Base-by-base conservation (phyloP, 2,329 filamentous ascomycete genomes). In the Mariannaea elegans region DNA sequence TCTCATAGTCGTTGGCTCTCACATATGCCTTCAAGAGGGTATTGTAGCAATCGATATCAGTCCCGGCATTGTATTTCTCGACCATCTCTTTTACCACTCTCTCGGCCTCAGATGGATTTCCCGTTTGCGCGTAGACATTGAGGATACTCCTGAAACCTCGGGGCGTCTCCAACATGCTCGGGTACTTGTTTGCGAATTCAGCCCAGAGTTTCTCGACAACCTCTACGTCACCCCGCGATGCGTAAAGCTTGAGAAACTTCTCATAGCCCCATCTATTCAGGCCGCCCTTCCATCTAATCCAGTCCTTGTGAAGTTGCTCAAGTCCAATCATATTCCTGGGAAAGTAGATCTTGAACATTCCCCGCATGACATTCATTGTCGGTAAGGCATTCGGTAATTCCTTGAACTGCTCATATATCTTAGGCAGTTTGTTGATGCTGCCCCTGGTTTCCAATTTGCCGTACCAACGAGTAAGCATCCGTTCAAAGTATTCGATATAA, bases 1-100 rank as follows among this genome's bases (percentile, higher is more conserved):
- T 85, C n/a, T 86, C 80, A 41, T 91, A 83, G 71, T 95, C 87
- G 46, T 86, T 82, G 1, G 84, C 84, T 65, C 87, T 87, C 16
- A 83, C 82, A 74, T 93, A 85, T 3, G 90, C 89, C 68, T 89
- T 87, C 44, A 98, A 80, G 24, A 97, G 76, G 19, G 89, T 87
- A 71, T 97, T 97, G 89, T 90, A 97, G 63, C 84, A 87, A 32
- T 81, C 73, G 1, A 83, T 73, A 63, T 87, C 85, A 7, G 89
- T 89, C 39, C 78, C 65, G 14, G 90, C 67, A 1, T 79, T 76
- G 68, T 88, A 89, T 48, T 86, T 80, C 7, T 76, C 67, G 21
- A 73, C 71, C 56, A 95, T 86, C n/a, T 82, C 80, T 45, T 86
- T 71, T 61, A 97, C 90, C 32, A 89, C 84, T 18, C 79, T 73